Base-by-base conservation (phyloP, 1,139 yeast species). In the Candida sanyaensis region DNA sequence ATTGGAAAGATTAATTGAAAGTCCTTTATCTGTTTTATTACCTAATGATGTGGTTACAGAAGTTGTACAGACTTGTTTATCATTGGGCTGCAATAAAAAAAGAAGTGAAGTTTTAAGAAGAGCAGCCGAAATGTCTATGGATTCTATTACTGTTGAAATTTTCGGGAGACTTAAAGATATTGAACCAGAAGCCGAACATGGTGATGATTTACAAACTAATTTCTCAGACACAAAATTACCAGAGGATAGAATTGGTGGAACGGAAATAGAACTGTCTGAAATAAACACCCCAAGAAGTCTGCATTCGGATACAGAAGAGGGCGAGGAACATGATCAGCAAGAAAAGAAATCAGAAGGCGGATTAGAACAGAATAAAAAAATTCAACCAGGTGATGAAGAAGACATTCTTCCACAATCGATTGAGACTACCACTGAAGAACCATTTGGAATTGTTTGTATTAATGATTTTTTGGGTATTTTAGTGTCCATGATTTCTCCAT, bases 1-100 rank as follows among this genome's bases (percentile, higher is more conserved):
- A 36, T 75, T 93, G 63, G 95, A 90, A 57, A 70, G 75, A 37
- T 77, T 92, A 30, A 78, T 91, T 29, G 74, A 76, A 13, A 83
- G 93, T n/a, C 77, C 78, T 1, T 73, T 86, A 42, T 86, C 92
- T 11, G 76, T 74, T 31, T 62, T 82, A 17, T 69, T 93, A 43
- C 82, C 93, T 1, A 93, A 92, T 63, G 93, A 91, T 45, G 85
- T 88, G 29, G 82, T 93, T 47, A 86, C 90, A 52, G 98, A 92
- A 62, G 91, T 92, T 32, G 82, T 92, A 17, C 97, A 93, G 59
- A 91, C 97, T 0, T 90, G 97, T 51, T 77, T 95, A 61, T 86
- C 96, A 11, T 79, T 95, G 66, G 97, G 98, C 1, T 90, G 96
- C 62, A 96, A 93, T 64, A 89, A 91, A 69, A 81, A 92, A 62